Evolutionary conservation across 257 asterid genomes (phyloP).

Genomic region (Oldenlandia corymbosa): DNA sequence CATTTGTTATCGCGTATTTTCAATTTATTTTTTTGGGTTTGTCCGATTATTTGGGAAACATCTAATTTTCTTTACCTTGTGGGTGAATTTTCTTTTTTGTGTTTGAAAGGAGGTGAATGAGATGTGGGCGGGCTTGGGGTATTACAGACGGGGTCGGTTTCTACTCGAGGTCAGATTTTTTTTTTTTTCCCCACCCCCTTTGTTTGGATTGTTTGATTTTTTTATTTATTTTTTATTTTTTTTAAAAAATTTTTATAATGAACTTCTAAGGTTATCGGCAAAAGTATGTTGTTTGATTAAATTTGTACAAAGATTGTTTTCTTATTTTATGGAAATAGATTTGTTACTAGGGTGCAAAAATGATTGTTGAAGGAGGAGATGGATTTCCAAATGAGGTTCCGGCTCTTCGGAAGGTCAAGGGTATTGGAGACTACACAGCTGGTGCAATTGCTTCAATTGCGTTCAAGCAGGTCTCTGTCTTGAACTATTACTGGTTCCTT

Average conservation of each 20-base stretch:
- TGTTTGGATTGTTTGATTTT: background rate
- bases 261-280: background rate
- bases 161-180: constrained; percentile 62
- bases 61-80: background rate
- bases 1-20: background rate
- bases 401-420: constrained; percentile 65
- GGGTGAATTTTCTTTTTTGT: background rate
- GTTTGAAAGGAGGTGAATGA: constrained; percentile 92
- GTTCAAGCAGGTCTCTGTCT: constrained; percentile 74
- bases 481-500: constrained; percentile 11
- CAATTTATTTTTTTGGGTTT: background rate
- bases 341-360: constrained; percentile 71
- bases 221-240: no score
- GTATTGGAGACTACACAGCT: constrained; percentile 93
- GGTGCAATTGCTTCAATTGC: constrained; percentile 98
- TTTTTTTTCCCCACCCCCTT: no score
- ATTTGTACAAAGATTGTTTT: background rate
- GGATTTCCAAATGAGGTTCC: constrained; percentile 81
- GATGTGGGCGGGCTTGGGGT: constrained; percentile 98
- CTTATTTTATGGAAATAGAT: constrained; percentile 9
- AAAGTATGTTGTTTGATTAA: background rate
- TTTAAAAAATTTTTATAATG: no score
- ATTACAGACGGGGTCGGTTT: constrained; percentile 79
- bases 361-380: constrained; percentile 70
- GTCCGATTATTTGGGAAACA: background rate